These are phyloP conservation scores for Choiromyces venosus DNA, from an alignment of 495 filamentous ascomycete species.

Conservation along the genomic window DNA sequence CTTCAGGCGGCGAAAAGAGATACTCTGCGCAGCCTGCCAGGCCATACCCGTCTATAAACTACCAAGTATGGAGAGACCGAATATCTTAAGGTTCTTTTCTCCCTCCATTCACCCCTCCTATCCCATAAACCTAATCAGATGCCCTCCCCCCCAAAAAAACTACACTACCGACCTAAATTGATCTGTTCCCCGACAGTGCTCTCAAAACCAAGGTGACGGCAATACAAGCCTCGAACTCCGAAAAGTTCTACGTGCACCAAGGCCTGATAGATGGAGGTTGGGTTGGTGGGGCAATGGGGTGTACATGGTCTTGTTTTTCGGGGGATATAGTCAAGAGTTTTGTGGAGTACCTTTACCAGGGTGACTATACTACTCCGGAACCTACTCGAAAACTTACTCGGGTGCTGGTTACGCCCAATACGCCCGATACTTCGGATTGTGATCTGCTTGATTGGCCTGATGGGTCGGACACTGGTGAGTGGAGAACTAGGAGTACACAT, in stretches of 20 bases:
- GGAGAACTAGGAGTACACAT: too few relatives aligned
- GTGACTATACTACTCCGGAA: constrained; percentile 5
- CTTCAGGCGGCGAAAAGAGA: too few relatives aligned
- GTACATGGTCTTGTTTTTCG: background rate
- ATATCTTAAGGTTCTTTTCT: background rate
- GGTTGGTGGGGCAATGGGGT: background rate
- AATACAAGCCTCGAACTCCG: background rate
- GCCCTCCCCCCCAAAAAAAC: background rate
- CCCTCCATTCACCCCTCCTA: background rate
- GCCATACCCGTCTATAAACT: too few relatives aligned
- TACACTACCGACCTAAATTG: background rate
- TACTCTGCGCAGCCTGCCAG: too few relatives aligned
- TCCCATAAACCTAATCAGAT: background rate
- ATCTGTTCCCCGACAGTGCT: too few relatives aligned
- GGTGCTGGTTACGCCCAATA: too few relatives aligned
- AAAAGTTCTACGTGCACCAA: background rate
- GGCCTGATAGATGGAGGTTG: background rate
- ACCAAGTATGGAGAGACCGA: background rate
- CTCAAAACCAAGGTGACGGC: background rate
- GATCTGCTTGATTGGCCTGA: too few relatives aligned
- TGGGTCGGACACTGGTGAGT: too few relatives aligned
- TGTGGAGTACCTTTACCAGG: constrained; percentile 17
- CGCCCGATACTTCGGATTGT: too few relatives aligned
- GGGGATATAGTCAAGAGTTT: constrained; percentile 7
- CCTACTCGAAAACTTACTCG: background rate